Evolutionary conservation across 345 rosid genomes (phyloP), one percentile per base, ranked within the genome.

Genomic region (Salix suchowensis): DNA sequence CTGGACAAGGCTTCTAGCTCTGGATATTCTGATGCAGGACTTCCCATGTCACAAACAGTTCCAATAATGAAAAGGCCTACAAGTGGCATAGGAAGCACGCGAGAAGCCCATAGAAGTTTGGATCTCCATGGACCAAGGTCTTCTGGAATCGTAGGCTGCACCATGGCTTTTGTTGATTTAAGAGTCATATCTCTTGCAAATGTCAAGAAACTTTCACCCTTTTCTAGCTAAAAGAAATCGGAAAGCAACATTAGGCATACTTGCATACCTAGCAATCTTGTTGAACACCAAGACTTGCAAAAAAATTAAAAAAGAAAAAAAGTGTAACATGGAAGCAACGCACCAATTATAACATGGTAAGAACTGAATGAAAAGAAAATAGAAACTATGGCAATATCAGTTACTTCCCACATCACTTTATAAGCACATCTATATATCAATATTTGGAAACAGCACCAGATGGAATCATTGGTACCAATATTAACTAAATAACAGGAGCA

Each of bases 31-130:
- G 89, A 82, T 54, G 89, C 83, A 79, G 80, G 92, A 76, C 82
- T 75, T 67, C 81, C 98, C 37, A 80, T 86, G 70, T 93, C 90
- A 77, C 94, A 91, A 67, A 91, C 90, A 67, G 91, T 76, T 21
- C 90, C 91, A 28, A 96, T 96, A 77, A 93, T 88, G 80, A 91
- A 84, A 81, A 96, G 89, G 72, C 99, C 99, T 2, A 96, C 88
- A 64, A 96, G 99, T 70, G 99, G 99, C 99, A 93, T 96, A 5
- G 99, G 97, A 40, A 96, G 90, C 24, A 88, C 97, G 61, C 97
- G 87, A 34, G 99, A 93, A 54, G 94, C 93, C 99, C 98, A 96
- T 10, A 91, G 86, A 83, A 96, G 98, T 82, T 91, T 93, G 18
- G 97, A 96, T 83, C 89, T 88, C 98, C 89, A 91, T 65, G 96